Base-by-base conservation (phyloP, 768 basidiomycete genomes). In the Russula lepida region DNA sequence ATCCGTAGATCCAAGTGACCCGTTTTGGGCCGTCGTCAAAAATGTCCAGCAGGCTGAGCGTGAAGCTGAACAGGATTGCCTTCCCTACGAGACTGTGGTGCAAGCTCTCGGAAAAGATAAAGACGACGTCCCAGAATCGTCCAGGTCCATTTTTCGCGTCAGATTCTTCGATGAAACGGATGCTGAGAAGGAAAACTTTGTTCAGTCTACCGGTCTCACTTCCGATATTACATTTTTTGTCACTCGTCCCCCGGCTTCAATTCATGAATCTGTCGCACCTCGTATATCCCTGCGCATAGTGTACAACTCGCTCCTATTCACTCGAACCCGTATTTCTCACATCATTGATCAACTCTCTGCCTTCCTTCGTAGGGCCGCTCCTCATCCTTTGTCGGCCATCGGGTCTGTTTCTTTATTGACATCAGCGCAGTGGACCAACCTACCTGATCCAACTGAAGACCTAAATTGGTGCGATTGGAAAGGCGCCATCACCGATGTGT, bases 391-490 rank as follows among this genome's bases (percentile, higher is more conserved):
- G 4, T 78, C 82, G 1, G 77, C 84, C 0, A 80, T 95, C 30
- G 92, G 93, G 6, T 83, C 87, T 1, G 83, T 95, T 13, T 86
- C 92, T 1, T 74, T 98, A 13, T 74, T 93, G 52, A 93, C 92
- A 0, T 77, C 85, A 4, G 71, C 74, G 13, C 92, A 98, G 73
- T 79, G 78, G 56, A 75, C 73, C 13, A 78, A 78, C 51, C 79
- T 99, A 4, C 97, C 97, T 0, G 80, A 89, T 69, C 93, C 95
- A 3, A 84, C 82, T 12, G 87, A 84, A 17, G 88, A 98, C 71
- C 81, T 99, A 37, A 83, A 97, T 68, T 99, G 97, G 95, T 95
- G 92, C 73, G 95, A 88, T 54, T 99, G 88, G 84, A 92, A 94
- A 71, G 97, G 95, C 33, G 91, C 95, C 7, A 98, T 99, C 70